Evolutionary conservation across 2,329 filamentous ascomycete genomes (phyloP), one percentile per base, ranked within the genome.

Genomic region (Xylariaceae sp.): DNA sequence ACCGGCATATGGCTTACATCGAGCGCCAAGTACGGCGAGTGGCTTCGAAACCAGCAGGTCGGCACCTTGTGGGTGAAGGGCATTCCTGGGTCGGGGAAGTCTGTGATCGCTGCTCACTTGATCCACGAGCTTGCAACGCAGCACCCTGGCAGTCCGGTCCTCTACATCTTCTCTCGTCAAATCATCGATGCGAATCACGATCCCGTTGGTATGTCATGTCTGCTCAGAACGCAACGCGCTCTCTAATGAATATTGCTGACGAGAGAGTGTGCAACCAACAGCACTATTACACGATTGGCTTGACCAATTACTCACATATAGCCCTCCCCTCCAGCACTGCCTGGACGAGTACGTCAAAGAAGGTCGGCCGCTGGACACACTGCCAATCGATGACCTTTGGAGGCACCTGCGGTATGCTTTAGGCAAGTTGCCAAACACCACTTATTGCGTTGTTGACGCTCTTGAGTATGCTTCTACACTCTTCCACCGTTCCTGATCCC

Each of bases 141-240:
- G 16, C 21, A 48, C 16, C 35, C 39, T 3, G 50, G 30, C 13
- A 18, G 27, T 7, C 59, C 60, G 0, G 57, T 66, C 0, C 48
- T 66, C 0, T 62, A 56, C 44, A 66, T 66, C 45, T 66, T 65
- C 48, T 67, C 65, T 31, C 56, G 64, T 2, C 59, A 64, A 36
- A 65, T 62, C 21, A 57, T 65, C 31, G 52, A 59, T 14, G 57
- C 57, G 1, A 66, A 66, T 27, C 57, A 61, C 29, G 39, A 48
- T 1, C 56, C 62, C 1, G 30, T n/a, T 2, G 30, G 37, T 39
- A 39, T 17, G 31, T 34, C 24, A 39, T 7, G 21, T 24, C 21
- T 24, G 11, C 6, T 24, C 11, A 6, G 21, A 24, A 11, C 21
- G 11, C n/a, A 37, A 29, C 23, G 16, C 15, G 13, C 15, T 21